These are phyloP conservation scores for Hortiboletus rubellus DNA, from an alignment of 1,284 basidiomycete genomes.

Conservation along the genomic window DNA sequence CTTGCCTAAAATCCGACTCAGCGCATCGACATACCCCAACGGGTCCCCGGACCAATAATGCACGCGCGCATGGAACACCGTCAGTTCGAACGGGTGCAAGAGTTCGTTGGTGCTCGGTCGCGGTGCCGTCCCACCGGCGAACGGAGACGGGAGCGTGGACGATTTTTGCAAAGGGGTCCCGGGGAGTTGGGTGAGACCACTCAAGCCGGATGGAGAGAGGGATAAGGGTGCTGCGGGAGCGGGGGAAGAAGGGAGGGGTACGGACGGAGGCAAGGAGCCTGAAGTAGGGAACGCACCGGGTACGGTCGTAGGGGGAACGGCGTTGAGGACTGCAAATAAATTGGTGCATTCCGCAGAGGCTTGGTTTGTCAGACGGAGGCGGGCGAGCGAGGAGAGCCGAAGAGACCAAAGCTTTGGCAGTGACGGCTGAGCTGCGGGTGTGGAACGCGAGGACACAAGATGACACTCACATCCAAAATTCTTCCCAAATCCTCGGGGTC, in stretches of 20 bases:
- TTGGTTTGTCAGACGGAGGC: conserved; percentile 79
- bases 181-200: conserved; percentile 26
- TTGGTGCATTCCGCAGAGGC: conserved; percentile 76
- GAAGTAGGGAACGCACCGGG: conserved; percentile 28
- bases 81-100: conserved; percentile 76
- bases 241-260: conserved; percentile 20
- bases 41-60: conserved; percentile 76
- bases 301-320: conserved; percentile 46
- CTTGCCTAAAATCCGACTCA: conserved; percentile 73
- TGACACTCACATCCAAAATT: conserved; percentile 61
- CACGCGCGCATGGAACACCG: conserved; percentile 67
- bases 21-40: conserved; percentile 73
- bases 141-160: conserved; percentile 12
- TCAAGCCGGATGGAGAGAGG: conserved; percentile 27
- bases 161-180: conserved; percentile 27
- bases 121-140: background rate
- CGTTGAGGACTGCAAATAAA: conserved; percentile 69
- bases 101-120: conserved; percentile 43
- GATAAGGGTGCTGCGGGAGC: conserved; percentile 2
- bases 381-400: conserved; percentile 71
- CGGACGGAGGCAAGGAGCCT: conserved; percentile 4
- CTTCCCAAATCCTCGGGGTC: conserved; percentile 63
- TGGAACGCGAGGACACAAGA: background rate
- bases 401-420: conserved; percentile 72
- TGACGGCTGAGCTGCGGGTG: background rate